Base-by-base conservation (phyloP, 495 filamentous ascomycete genomes). In the Penicillium egyptiacum region DNA sequence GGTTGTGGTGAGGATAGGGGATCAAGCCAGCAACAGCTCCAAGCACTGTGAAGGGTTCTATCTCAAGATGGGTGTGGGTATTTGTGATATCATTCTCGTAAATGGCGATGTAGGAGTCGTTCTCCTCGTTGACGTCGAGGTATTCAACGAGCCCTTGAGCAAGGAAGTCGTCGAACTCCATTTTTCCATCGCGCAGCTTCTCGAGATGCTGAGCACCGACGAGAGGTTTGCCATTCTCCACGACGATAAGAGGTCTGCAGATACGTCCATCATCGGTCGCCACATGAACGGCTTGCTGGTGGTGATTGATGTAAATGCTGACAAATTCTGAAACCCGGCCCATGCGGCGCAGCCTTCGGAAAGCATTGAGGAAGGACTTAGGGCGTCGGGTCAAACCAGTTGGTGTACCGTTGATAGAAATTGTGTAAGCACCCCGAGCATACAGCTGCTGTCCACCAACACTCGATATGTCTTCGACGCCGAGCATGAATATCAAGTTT, bases 1-100 rank as follows among this genome's bases (percentile, higher is more conserved):
- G 94, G 71, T 99, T 99, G 78, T 99, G 94, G 74, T 99, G 95
- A 11, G 94, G 94, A 67, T 97, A 99, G 4, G 94, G 94, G 64
- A 99, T 98, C 20, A 99, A 79, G 39, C 94, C 93, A 37, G 94
- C 94, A 33, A 98, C 95, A 25, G 94, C 95, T n/a, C 94, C 94
- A 30, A 99, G 86, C 42, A 98, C 88, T 1, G 95, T 98, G 70
- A 97, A 98, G 1, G 94, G 94, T 69, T 98, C 95, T 51, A 99
- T 97, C 68, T 99, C 94, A 33, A 98, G 78, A 73, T 99, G 94
- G 0, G 94, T 98, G 0, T 91, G 93, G 11, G 83, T 81, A 41
- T 84, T 80, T 22, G 81, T 86, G 58, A 97, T 90, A 33, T 92
- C 86, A 31, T 83, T 81, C 66, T 98, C 93, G 58, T 90, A 89